phyloP scores from a whole-genome alignment of 306 rosid species.

The Adenanthera pavonina region DNA sequence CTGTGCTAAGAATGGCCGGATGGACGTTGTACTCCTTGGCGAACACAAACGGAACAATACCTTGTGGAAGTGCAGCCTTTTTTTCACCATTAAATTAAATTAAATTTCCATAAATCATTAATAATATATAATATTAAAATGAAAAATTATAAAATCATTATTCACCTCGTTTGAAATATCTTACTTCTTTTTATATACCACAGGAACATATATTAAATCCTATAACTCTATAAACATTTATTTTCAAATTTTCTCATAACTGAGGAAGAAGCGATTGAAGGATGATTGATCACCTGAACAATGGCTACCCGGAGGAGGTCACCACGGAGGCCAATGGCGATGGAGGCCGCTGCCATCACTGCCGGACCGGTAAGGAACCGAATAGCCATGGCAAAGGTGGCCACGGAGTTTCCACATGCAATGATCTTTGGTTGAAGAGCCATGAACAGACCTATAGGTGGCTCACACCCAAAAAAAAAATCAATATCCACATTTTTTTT shows the following conservation, averaged over 20 bases:
- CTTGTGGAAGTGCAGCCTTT: conserved; percentile 99
- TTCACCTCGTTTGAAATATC: too few species aligned
- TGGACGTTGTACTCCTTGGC: conserved; percentile 98
- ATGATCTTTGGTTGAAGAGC: conserved; percentile 97
- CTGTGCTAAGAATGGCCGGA: conserved; percentile 95
- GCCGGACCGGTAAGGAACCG: conserved; percentile 98
- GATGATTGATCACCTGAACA: conserved; percentile 77
- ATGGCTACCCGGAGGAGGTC: conserved; percentile 85
- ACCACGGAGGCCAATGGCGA: conserved; percentile 94
- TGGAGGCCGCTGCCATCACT: conserved; percentile 93
- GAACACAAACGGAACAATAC: conserved; percentile 96
- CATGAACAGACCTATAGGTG: conserved; percentile 81
- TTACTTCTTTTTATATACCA: too few species aligned
- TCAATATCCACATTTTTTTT: neutral
- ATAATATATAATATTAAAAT: neutral
- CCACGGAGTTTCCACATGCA: conserved; percentile 96
- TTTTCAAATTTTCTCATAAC: neutral
- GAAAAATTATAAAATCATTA: neutral
- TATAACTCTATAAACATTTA: neutral
- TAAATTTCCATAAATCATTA: conserved; percentile 1
- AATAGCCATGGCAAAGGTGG: conserved; percentile 88
- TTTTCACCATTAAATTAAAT: conserved; percentile 26
- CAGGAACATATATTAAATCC: too few species aligned
- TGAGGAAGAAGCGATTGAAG: neutral
- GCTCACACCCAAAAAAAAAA: conserved; percentile 9